Evolutionary conservation across 2,329 filamentous ascomycete genomes (phyloP).

Genomic region (Penicillium sclerotiorum): DNA sequence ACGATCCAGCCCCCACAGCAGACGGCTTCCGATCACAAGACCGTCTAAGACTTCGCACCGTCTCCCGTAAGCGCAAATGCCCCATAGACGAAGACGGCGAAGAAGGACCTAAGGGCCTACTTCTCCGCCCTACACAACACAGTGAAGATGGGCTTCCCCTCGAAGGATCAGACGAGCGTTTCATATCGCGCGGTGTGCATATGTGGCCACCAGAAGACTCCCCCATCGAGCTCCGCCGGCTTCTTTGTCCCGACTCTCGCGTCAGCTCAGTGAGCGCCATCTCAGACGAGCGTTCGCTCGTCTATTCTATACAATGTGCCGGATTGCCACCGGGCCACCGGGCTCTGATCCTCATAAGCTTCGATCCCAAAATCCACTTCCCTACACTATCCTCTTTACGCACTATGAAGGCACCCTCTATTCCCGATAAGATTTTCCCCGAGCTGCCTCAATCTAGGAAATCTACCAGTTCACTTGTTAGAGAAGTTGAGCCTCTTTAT

Average conservation of each 20-base stretch:
- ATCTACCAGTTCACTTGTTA: constrained; percentile 5
- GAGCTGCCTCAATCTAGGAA: not conserved
- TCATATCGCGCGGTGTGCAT: constrained; percentile 39
- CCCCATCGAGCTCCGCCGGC: constrained; percentile 37
- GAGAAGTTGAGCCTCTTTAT: constrained; percentile 17
- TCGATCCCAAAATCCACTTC: constrained; percentile 41
- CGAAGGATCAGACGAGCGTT: constrained; percentile 42
- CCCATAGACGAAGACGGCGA: constrained; percentile 39
- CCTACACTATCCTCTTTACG: constrained; percentile 15
- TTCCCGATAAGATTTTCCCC: constrained; percentile 1
- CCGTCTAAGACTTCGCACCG: constrained; percentile 45
- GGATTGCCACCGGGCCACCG: constrained; percentile 26
- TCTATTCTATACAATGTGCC: constrained; percentile 41
- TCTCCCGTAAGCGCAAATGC: constrained; percentile 45
- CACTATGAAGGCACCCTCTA: not conserved
- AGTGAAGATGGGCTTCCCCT: constrained; percentile 30
- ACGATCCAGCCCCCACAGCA: constrained; percentile 35
- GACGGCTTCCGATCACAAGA: constrained; percentile 35
- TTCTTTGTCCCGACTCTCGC: constrained; percentile 43
- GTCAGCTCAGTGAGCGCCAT: constrained; percentile 37
- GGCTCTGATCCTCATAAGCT: constrained; percentile 43
- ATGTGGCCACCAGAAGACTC: constrained; percentile 48
- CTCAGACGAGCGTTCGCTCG: constrained; percentile 43
- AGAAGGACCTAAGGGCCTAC: constrained; percentile 25
- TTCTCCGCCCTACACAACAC: constrained; percentile 34